phyloP scores from a whole-genome alignment of 164 flowering plant genomes.

The Dillenia suffruticosa region DNA sequence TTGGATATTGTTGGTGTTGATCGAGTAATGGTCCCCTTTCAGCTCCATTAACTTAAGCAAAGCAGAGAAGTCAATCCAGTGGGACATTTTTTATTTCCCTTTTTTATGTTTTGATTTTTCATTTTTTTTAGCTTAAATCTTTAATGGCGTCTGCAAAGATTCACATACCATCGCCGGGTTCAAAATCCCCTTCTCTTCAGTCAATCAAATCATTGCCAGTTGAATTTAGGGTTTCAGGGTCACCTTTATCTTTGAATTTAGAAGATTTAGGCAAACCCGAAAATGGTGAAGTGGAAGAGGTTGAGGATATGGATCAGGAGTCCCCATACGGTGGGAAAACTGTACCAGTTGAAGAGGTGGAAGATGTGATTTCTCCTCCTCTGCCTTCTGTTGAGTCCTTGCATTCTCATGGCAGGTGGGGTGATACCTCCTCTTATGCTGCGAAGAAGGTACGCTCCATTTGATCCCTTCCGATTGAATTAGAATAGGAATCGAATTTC shows the following conservation, averaged over 20 bases:
- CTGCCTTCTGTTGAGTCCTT: slow-evolving; percentile 30
- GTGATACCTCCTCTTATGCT: slow-evolving; percentile 61
- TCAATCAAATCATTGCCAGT: slow-evolving; percentile 55
- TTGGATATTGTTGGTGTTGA: slow-evolving; percentile 6
- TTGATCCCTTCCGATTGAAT: background rate
- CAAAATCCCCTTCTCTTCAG: slow-evolving; percentile 34
- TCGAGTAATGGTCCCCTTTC: slow-evolving; percentile 34
- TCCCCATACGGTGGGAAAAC: slow-evolving; percentile 54
- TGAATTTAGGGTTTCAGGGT: slow-evolving; percentile 36
- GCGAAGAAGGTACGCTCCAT: slow-evolving; percentile 66
- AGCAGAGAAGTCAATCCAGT: slow-evolving; percentile 21
- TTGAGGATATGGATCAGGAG: slow-evolving; percentile 32
- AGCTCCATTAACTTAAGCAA: slow-evolving; percentile 6
- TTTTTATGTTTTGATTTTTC: slow-evolving; percentile 11
- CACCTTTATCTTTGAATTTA: slow-evolving; percentile 26
- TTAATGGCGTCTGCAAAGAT: slow-evolving; percentile 17
- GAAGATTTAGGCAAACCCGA: slow-evolving; percentile 10
- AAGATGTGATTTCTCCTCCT: slow-evolving; percentile 24
- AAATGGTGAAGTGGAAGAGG: slow-evolving; percentile 10
- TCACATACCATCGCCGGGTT: slow-evolving; percentile 12
- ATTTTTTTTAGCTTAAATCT: slow-evolving; percentile 15
- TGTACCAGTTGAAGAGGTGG: slow-evolving; percentile 31
- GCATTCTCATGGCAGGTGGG: slow-evolving; percentile 54
- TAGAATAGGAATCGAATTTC: background rate
- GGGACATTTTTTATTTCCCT: slow-evolving; percentile 34